Conservation (phyloP, 108 stramenopile species). For the Fistulifera pelliculosa region DNA sequence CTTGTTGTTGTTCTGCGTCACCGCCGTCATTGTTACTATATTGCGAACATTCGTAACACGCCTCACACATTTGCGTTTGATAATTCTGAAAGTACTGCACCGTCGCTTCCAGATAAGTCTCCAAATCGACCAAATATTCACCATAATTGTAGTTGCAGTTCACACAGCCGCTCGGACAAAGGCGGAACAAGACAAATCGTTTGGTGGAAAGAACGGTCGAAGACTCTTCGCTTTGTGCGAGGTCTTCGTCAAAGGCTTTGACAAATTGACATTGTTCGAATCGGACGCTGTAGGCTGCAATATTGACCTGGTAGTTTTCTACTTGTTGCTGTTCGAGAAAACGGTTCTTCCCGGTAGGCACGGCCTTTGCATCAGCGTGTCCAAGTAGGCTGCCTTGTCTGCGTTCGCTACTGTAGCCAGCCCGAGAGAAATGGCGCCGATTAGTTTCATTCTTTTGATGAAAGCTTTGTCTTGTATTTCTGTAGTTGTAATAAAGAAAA, state of each 20-base stretch:
- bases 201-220: conserved; percentile 55
- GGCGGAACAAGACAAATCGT: conserved; percentile 78
- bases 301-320: conserved; percentile 46
- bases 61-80: conserved; percentile 70
- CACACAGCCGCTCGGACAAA: conserved; percentile 61
- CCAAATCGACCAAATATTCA: conserved; percentile 78
- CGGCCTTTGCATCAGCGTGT: conserved; percentile 52
- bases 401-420: neutral
- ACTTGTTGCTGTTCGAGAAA: conserved; percentile 41
- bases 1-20: conserved; percentile 8
- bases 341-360: conserved; percentile 36
- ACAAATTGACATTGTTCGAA: conserved; percentile 85
- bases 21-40: conserved; percentile 8
- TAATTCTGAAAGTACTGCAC: conserved; percentile 52
- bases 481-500: too few species aligned
- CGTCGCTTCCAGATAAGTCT: conserved; percentile 63
- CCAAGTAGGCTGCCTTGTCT: conserved; percentile 37
- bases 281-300: conserved; percentile 66
- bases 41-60: conserved; percentile 44
- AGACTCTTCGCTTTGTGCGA: conserved; percentile 46
- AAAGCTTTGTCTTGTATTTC: too few species aligned
- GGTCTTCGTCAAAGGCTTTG: conserved; percentile 57
- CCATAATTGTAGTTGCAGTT: conserved; percentile 78
- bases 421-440: too few species aligned
- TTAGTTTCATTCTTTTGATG: too few species aligned